A percentile compares a stretch with the other conserved stretches of the same genome.
These are phyloP conservation scores for Fusarium redolens DNA, from an alignment of 2,329 filamentous ascomycete species.

Conservation along the genomic window DNA sequence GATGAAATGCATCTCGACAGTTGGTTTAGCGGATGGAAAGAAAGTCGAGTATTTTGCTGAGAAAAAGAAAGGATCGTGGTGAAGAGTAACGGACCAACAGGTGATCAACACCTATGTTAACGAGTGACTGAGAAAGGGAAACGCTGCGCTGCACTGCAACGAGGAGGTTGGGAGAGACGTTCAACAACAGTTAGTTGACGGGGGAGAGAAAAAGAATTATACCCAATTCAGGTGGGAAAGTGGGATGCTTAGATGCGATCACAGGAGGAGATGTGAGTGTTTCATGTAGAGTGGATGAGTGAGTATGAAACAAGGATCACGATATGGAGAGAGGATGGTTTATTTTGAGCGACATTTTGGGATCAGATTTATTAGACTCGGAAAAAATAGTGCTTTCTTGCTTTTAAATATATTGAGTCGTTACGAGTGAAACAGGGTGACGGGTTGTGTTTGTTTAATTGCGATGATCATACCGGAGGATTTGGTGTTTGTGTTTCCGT, in stretches of 20 bases:
- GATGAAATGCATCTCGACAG: conserved; percentile 29
- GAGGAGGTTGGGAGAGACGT: not conserved
- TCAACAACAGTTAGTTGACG: not conserved
- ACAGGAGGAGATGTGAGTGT: conserved; percentile 33
- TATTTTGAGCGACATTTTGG: not conserved
- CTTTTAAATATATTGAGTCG: not conserved
- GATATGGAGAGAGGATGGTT: not conserved
- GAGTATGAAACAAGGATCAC: conserved; percentile 25
- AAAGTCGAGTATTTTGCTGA: not conserved
- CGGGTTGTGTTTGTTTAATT: conserved; percentile 18
- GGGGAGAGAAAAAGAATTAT: not conserved
- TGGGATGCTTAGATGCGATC: conserved; percentile 19
- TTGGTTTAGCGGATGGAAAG: not conserved
- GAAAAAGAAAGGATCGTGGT: conserved; percentile 10
- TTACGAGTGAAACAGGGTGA: not conserved
- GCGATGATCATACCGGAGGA: conserved; percentile 12
- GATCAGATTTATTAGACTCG: not conserved
- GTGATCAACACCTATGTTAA: conserved; percentile 35
- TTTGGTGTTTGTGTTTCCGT: conserved; percentile 30
- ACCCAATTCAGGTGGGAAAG: not conserved
- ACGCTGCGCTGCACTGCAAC: conserved; percentile 24
- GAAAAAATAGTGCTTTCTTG: not conserved
- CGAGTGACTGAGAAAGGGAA: conserved; percentile 36
- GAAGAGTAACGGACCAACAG: conserved; percentile 22
- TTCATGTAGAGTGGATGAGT: conserved; percentile 40